phyloP scores from a whole-genome alignment of 1,139 yeast genomes.

The Candida anutae region DNA sequence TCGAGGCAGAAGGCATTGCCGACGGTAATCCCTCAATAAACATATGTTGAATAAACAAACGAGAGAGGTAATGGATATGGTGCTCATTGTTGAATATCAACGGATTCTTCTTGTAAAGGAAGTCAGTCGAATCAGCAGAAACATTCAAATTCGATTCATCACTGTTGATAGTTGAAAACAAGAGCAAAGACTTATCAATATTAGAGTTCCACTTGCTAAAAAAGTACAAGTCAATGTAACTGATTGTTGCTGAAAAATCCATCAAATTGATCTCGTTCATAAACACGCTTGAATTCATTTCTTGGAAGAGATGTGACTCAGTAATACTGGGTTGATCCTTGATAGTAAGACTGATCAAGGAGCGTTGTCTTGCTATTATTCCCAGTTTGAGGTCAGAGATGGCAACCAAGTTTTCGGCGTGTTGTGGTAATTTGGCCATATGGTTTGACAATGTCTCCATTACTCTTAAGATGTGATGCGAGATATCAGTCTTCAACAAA shows the following conservation, averaged over 20 bases:
- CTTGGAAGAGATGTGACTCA: slow-evolving; percentile 21
- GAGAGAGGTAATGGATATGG: slow-evolving; percentile 71
- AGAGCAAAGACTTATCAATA: slow-evolving; percentile 35
- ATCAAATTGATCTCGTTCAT: slow-evolving; percentile 37
- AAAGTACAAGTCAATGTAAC: slow-evolving; percentile 49
- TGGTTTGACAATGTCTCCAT: slow-evolving; percentile 20
- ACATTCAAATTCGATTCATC: slow-evolving; percentile 4
- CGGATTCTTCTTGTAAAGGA: slow-evolving; percentile 37
- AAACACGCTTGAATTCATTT: slow-evolving; percentile 28
- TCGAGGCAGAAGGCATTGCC: slow-evolving; percentile 23
- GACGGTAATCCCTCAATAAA: slow-evolving; percentile 35
- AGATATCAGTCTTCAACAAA: slow-evolving; percentile 31
- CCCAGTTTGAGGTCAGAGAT: slow-evolving; percentile 20
- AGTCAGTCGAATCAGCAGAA: slow-evolving; percentile 14
- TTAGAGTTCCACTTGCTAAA: slow-evolving; percentile 70
- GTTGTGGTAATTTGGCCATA: slow-evolving; percentile 2
- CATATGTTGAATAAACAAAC: slow-evolving; percentile 64
- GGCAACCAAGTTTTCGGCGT: neutral
- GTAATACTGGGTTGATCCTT: slow-evolving; percentile 2
- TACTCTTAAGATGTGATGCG: slow-evolving; percentile 30
- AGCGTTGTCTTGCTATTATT: slow-evolving; percentile 30
- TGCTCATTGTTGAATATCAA: slow-evolving; percentile 57
- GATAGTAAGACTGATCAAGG: slow-evolving; percentile 22
- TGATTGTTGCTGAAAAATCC: slow-evolving; percentile 48
- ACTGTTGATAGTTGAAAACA: slow-evolving; percentile 21